Evolutionary conservation across 768 basidiomycete genomes (phyloP).

Genomic region (Hygrocybe punicea): DNA sequence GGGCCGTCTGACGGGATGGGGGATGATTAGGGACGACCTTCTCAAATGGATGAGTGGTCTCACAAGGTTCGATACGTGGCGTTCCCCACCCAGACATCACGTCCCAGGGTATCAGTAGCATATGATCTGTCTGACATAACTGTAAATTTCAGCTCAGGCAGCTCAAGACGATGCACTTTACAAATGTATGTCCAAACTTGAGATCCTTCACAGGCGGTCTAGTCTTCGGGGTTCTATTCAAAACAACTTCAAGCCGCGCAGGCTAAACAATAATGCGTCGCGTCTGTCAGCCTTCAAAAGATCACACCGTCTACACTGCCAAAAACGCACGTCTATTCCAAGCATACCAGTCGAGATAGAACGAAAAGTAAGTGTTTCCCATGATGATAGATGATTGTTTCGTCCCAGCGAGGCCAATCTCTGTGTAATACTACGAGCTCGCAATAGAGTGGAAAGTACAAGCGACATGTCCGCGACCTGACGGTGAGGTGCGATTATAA

Average conservation of each 20-base stretch:
- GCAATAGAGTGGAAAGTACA: neutral
- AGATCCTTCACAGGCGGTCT: conserved; percentile 65
- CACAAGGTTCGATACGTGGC: conserved; percentile 82
- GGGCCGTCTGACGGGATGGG: conserved; percentile 55
- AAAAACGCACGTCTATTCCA: conserved; percentile 1
- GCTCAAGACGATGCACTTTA: conserved; percentile 35
- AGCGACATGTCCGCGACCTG: neutral
- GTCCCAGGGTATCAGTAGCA: conserved; percentile 79
- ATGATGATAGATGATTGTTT: neutral
- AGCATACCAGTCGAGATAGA: neutral
- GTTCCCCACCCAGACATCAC: conserved; percentile 71
- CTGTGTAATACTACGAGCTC: neutral
- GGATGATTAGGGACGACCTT: neutral
- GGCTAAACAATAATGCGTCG: conserved; percentile 38
- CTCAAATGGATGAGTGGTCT: conserved; percentile 26
- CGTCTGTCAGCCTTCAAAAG: neutral
- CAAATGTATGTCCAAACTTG: conserved; percentile 83
- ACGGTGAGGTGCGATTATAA: neutral
- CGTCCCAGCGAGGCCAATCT: neutral
- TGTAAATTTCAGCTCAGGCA: conserved; percentile 9
- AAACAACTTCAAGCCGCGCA: conserved; percentile 47
- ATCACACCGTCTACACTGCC: neutral
- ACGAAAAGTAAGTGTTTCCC: neutral
- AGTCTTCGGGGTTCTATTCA: conserved; percentile 51
- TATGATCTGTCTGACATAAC: conserved; percentile 69